phyloP scores from a whole-genome alignment of 331 rosid genomes.

The Quercus lobata region DNA sequence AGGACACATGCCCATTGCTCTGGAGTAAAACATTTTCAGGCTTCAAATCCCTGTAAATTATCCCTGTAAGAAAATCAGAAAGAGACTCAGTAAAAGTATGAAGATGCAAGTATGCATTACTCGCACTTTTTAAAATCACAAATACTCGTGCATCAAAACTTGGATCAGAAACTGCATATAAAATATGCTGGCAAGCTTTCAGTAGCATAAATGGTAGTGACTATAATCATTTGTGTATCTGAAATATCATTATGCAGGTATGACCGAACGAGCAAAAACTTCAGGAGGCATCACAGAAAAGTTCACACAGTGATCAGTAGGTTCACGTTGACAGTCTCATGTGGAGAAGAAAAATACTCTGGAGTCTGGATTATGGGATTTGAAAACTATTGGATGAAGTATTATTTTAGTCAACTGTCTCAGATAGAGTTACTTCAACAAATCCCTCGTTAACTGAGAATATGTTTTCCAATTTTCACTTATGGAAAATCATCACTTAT shows the following conservation, averaged over 20 bases:
- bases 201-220: neutral
- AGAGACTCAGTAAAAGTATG: conserved; percentile 2
- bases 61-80: conserved; percentile 41
- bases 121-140: neutral
- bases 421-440: neutral
- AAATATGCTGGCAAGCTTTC: neutral
- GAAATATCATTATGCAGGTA: neutral
- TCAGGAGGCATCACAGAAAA: neutral
- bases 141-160: neutral
- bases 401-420: neutral
- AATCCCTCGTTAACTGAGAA: neutral
- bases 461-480: neutral
- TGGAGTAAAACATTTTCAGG: conserved; percentile 95
- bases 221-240: neutral
- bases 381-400: neutral
- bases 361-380: neutral
- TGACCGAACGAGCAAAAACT: neutral
- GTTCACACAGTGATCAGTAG: no score
- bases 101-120: neutral
- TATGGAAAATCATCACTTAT: neutral
- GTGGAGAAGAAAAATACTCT: neutral
- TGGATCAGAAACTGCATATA: neutral
- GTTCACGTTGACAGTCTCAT: neutral
- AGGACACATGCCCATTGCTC: conserved; percentile 66
- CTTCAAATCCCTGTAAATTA: conserved; percentile 94